These are phyloP conservation scores for Endogone sp. DNA, from an alignment of 192 early-diverging fungal genomes.

Conservation along the genomic window DNA sequence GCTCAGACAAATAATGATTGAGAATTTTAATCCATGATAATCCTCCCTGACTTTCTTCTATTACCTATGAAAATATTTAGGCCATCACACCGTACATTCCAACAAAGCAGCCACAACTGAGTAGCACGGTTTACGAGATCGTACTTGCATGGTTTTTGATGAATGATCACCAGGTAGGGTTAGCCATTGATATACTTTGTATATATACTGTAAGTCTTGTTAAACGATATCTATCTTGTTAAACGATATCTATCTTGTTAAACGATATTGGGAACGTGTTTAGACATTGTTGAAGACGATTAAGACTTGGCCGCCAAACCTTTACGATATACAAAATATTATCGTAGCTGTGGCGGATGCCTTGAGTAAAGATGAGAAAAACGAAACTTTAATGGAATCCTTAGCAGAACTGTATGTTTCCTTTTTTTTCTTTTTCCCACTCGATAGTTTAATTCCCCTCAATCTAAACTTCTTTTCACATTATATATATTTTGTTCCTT, in stretches of 20 bases:
- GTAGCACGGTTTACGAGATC: constrained; percentile 82
- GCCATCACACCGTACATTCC: constrained; percentile 78
- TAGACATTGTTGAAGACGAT: constrained; percentile 56
- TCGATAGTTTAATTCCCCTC: no score
- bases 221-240: no score
- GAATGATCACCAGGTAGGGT: constrained; percentile 55
- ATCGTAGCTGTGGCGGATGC: constrained; percentile 72
- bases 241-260: no score
- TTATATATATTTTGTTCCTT: not conserved
- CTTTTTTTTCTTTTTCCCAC: no score
- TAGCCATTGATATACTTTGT: constrained; percentile 1
- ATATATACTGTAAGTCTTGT: no score
- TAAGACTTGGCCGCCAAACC: constrained; percentile 69
- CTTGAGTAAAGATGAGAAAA: constrained; percentile 52
- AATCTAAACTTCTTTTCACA: not conserved
- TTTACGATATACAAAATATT: constrained; percentile 75
- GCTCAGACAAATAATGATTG: not conserved
- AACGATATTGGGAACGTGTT: no score
- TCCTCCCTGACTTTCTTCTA: not conserved
- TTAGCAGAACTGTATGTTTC: constrained; percentile 68
- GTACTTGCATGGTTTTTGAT: constrained; percentile 70
- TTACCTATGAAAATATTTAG: constrained; percentile 21
- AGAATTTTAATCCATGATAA: not conserved
- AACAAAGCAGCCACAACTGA: constrained; percentile 64
- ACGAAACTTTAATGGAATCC: constrained; percentile 62